Conservation (phyloP, 768 basidiomycete genomes). For the Auricularia auricula-judae region DNA sequence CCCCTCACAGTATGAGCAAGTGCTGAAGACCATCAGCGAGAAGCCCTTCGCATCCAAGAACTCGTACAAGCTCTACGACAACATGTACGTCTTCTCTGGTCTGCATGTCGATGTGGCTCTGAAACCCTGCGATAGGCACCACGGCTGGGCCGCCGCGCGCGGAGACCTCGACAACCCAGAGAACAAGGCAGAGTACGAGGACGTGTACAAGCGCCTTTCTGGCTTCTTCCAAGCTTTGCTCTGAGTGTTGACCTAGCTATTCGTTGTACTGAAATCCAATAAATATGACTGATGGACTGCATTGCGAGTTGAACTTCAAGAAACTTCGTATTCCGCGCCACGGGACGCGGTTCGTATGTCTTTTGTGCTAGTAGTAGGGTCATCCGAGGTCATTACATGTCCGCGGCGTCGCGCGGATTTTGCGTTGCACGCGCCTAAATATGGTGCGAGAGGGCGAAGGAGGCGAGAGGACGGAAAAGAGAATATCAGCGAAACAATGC, state of each 20-base stretch:
- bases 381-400: too few relatives aligned
- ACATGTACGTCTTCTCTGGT: constrained; percentile 24
- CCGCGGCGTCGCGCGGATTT: too few relatives aligned
- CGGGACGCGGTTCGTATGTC: too few relatives aligned
- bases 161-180: constrained; percentile 44
- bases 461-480: too few relatives aligned
- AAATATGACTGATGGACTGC: not conserved
- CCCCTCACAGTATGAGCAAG: constrained; percentile 33
- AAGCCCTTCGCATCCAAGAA: constrained; percentile 40
- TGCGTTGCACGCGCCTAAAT: too few relatives aligned
- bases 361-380: too few relatives aligned
- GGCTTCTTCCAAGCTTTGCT: constrained; percentile 27
- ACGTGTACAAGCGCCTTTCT: constrained; percentile 43
- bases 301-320: too few relatives aligned
- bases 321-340: too few relatives aligned
- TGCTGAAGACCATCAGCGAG: constrained; percentile 33
- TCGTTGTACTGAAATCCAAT: not conserved
- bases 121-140: constrained; percentile 29
- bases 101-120: constrained; percentile 2
- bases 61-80: constrained; percentile 38
- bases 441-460: too few relatives aligned
- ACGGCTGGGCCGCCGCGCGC: constrained; percentile 56
- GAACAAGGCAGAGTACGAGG: constrained; percentile 48
- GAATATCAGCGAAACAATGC: too few relatives aligned
- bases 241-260: not conserved